phyloP scores from a whole-genome alignment of 1,284 basidiomycete species.

The Moesziomyces globuligerus region DNA sequence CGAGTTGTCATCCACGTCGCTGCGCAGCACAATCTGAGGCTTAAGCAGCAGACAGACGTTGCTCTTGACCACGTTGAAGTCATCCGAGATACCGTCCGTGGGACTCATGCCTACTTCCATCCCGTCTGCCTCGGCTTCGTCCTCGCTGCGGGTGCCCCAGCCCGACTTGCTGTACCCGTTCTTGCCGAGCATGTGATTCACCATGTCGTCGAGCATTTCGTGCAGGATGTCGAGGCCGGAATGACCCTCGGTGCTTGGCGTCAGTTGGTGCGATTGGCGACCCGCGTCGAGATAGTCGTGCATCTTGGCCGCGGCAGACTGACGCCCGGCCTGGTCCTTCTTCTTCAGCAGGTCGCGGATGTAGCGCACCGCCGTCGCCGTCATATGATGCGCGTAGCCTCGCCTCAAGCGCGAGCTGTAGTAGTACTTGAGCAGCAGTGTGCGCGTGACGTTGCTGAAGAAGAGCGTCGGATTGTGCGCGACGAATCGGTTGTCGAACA shows the following conservation, averaged over 20 bases:
- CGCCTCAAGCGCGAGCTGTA: constrained; percentile 79
- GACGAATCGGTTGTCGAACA: constrained; percentile 90
- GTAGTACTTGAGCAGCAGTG: constrained; percentile 90
- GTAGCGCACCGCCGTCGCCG: constrained; percentile 72
- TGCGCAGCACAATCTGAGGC: constrained; percentile 86
- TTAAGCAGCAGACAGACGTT: constrained; percentile 87
- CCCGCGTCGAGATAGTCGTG: constrained; percentile 1
- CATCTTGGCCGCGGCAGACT: background rate
- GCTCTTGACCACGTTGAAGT: constrained; percentile 71
- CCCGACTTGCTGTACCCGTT: constrained; percentile 30
- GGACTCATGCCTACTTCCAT: constrained; percentile 30
- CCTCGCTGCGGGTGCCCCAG: constrained; percentile 24
- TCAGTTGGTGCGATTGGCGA: constrained; percentile 4
- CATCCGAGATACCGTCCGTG: constrained; percentile 66
- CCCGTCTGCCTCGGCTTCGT: background rate
- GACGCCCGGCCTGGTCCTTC: constrained; percentile 25
- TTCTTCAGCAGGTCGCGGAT: constrained; percentile 57
- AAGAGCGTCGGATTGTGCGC: constrained; percentile 86
- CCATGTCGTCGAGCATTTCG: constrained; percentile 62
- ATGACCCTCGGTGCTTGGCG: constrained; percentile 10
- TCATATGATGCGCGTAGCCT: constrained; percentile 87
- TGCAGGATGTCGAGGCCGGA: constrained; percentile 55
- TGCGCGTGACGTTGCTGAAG: constrained; percentile 80
- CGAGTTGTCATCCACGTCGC: constrained; percentile 74
- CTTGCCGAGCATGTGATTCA: constrained; percentile 46